Evolutionary conservation across 345 rosid species (phyloP), one percentile per base, ranked within the genome.

Genomic region (Euphorbia peplus): DNA sequence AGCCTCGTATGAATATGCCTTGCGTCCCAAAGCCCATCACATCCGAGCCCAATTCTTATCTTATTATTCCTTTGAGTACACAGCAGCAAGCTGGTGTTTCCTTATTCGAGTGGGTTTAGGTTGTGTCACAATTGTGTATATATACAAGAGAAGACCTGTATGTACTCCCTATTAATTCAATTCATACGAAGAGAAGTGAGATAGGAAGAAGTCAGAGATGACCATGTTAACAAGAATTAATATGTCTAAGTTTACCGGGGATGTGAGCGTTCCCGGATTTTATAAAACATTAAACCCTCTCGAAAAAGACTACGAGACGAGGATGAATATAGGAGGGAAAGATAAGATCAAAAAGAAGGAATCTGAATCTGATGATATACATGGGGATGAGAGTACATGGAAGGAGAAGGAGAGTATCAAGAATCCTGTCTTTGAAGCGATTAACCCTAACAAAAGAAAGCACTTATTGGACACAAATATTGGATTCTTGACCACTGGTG

Each of bases 401-500:
- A 78, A 70, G 68, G 78, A 67, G 42, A 76, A 78, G 69, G 84
- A 74, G 47, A 39, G 67, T 62, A 67, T 64, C 54, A 75, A 76
- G 66, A 74, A 19, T 64, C 71, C 68, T 74, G 52, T 64, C 25
- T 25, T 60, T 8, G 81, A 80, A 72, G 85, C n/a, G 64, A 69
- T n/a, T n/a, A 78, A 73, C 70, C 75, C 62, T 67, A 80, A 79
- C 84, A 88, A 88, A 68, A 77, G 97, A 46, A 88, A 85, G 82
- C 86, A 79, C 50, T 63, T n/a, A n/a, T n/a, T 41, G 16, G 88
- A 83, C 66, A 73, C 81, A 54, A 88, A 90, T 73, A n/a, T n/a
- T n/a, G 95, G 95, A 58, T 76, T 84, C 61, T 54, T 79, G 61
- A 81, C n/a, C n/a, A n/a, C n/a, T n/a, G n/a, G 74, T 80, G 95